Evolutionary conservation across 805 yeast species (phyloP).

Genomic region (Pichia gijzeniarum): DNA sequence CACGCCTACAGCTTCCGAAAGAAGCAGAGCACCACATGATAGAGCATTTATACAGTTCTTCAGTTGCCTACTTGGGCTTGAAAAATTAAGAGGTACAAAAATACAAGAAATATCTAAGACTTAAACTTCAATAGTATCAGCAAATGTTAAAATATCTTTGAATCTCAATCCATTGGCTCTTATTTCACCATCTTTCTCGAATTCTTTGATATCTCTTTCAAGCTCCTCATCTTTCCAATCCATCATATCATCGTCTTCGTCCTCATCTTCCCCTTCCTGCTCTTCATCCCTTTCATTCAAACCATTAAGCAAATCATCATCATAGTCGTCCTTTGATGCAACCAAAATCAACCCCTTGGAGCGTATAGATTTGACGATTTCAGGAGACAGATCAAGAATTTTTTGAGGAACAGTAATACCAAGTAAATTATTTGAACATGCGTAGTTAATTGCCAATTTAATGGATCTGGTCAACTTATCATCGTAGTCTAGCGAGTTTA

Average conservation of each 20-base stretch:
- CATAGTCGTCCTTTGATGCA: slow-evolving; percentile 30
- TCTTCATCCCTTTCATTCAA: not conserved
- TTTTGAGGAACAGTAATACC: slow-evolving; percentile 77
- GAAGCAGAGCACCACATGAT: no score
- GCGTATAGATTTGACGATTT: slow-evolving; percentile 65
- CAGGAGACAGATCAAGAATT: slow-evolving; percentile 66
- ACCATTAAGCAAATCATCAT: not conserved
- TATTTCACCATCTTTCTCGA: slow-evolving; percentile 30
- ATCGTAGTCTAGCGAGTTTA: slow-evolving; percentile 29
- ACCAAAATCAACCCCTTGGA: slow-evolving; percentile 78
- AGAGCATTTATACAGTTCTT: no score
- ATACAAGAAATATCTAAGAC: slow-evolving; percentile 13
- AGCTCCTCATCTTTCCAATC: slow-evolving; percentile 11
- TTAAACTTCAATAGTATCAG: slow-evolving; percentile 43
- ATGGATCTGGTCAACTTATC: slow-evolving; percentile 57
- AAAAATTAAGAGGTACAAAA: no score
- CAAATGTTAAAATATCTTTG: slow-evolving; percentile 58
- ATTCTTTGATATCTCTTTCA: slow-evolving; percentile 12
- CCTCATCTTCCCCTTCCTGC: not conserved
- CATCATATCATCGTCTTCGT: slow-evolving; percentile 1
- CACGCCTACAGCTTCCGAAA: no score
- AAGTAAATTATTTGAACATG: slow-evolving; percentile 73
- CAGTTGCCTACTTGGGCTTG: no score
- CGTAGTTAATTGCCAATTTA: slow-evolving; percentile 76
- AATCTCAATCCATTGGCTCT: slow-evolving; percentile 60